These are phyloP conservation scores for Anthoceros angustus DNA, from an alignment of 225 moss, liverwort and hornwort genomes.

Conservation along the genomic window DNA sequence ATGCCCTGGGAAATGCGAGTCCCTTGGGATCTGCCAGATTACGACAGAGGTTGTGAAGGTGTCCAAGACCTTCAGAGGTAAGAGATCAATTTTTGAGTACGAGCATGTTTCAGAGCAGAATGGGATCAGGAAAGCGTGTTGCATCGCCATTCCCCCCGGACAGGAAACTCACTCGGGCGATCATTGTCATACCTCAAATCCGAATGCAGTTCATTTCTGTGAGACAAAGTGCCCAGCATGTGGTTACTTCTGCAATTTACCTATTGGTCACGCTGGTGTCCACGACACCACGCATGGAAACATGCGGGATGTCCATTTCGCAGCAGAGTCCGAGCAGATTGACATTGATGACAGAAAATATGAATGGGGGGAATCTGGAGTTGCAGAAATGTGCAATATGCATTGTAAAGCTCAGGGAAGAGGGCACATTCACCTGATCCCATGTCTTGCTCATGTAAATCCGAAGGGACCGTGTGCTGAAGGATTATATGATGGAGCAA, in stretches of 20 bases:
- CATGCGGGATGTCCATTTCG: constrained; percentile 22
- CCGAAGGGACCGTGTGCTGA: constrained; percentile 8
- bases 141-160: constrained; percentile 17
- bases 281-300: constrained; percentile 32
- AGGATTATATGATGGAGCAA: constrained; percentile 13
- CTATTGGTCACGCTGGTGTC: constrained; percentile 17
- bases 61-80: constrained; percentile 19
- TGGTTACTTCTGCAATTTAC: constrained; percentile 27
- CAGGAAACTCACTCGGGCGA: constrained; percentile 12
- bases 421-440: constrained; percentile 26
- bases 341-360: constrained; percentile 22
- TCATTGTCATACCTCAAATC: constrained; percentile 18
- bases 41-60: constrained; percentile 25
- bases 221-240: constrained; percentile 19
- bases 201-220: constrained; percentile 23
- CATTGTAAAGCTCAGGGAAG: constrained; percentile 27
- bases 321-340: constrained; percentile 18
- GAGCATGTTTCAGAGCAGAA: constrained; percentile 22
- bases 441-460: constrained; percentile 9
- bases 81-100: constrained; percentile 20
- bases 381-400: constrained; percentile 34
- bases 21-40: constrained; percentile 35
- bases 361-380: constrained; percentile 29
- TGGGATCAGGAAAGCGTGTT: constrained; percentile 20
- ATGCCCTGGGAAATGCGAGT: constrained; percentile 28